Evolutionary conservation across 129 eudicot genomes (phyloP).

Genomic region (Tagetes patula): DNA sequence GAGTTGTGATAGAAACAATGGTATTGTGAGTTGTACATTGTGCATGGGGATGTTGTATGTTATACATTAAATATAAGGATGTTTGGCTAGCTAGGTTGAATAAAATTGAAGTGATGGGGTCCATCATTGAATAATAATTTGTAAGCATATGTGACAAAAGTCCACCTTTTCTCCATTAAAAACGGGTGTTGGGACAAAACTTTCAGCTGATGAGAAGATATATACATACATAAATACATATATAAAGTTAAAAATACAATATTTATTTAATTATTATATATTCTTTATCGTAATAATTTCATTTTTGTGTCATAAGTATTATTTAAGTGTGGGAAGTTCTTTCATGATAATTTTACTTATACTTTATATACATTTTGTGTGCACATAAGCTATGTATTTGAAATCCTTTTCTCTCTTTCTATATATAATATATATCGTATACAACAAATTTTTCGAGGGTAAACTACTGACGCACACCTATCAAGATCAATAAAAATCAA

Average conservation of each 20-base stretch:
- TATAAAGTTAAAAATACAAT: background rate
- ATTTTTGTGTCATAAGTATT: no score
- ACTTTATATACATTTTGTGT: no score
- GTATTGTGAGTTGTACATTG: constrained; percentile 11
- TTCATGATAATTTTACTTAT: no score
- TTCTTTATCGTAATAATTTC: no score
- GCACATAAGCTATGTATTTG: no score
- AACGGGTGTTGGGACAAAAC: constrained; percentile 38
- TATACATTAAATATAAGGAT: background rate
- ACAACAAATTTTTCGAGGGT: no score
- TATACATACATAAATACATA: background rate
- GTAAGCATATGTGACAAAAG: constrained; percentile 40
- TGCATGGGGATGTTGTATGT: constrained; percentile 1
- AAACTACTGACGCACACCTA: no score
- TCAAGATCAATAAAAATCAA: no score
- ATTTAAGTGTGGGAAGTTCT: no score
- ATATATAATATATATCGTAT: no score
- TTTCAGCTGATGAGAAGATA: constrained; percentile 32
- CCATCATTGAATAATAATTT: constrained; percentile 45
- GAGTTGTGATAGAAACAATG: constrained; percentile 28
- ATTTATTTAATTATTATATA: no score
- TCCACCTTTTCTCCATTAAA: constrained; percentile 44
- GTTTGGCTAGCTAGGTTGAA: constrained; percentile 21
- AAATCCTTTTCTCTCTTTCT: no score
- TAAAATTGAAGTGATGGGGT: constrained; percentile 30